Base-by-base conservation (phyloP, 345 rosid species). In the Citrus maxima region DNA sequence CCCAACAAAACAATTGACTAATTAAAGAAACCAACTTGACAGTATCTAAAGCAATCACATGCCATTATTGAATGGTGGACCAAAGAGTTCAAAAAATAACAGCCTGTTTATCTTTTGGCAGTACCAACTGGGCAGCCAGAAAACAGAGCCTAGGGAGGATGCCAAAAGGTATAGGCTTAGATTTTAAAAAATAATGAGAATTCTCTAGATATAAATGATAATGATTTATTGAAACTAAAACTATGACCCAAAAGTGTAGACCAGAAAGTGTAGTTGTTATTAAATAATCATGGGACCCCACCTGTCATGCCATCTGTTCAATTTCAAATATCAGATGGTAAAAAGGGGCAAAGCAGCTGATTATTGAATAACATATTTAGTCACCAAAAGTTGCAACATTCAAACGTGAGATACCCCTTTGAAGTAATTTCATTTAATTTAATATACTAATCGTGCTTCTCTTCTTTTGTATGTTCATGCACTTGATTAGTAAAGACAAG, bases 31-130 rank as follows among this genome's bases (percentile, higher is more conserved):
- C 61, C 56, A 34, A 24, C 61, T 19, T 13, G 8, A 4, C 7
- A 32, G 60, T 1, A 37, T 42, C 9, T 38, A 38, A 13, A 21
- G 32, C 32, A 63, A 63, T 16, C 40, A 14, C 3, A 59, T 6
- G 63, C 1, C 24, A 68, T 18, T 14, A 70, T 30, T 19, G 35
- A 21, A 27, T 3, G 3, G 32, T 46, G 21, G 19, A 46, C 19
- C 72, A 46, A 22, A 27, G 10, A 46, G 78, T 72, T 34, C 32
- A 59, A 75, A 30, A 34, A 64, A 71, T 62, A 67, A 67, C 38
- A 40, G 60, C 35, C 32, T n/a, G 34, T 38, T n/a, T 25, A 40
- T 18, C 35, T 4, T 35, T 60, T 4, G 24, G 14, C n/a, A 37
- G 27, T 13, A 37, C 51, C 73, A 13, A 24, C 37, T 7, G 24